phyloP scores from a whole-genome alignment of 257 asterid species.

The Linaria vulgaris region DNA sequence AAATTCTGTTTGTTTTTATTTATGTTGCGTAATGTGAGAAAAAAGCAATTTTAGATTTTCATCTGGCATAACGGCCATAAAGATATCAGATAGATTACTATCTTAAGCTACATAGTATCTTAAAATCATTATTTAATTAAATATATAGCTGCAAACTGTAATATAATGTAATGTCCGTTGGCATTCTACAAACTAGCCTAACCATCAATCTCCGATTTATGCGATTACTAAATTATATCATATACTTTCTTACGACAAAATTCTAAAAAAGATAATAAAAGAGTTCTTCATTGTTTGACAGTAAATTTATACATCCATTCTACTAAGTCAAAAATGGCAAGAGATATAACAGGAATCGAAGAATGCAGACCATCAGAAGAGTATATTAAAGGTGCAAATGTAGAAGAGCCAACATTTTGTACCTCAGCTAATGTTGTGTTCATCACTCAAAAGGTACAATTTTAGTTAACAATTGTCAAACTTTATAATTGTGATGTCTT shows the following conservation, averaged over 20 bases:
- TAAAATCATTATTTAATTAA: conserved; percentile 21
- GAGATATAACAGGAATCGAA: conserved; percentile 40
- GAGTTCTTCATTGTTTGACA: background rate
- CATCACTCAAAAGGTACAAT: conserved; percentile 47
- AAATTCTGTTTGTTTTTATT: too few relatives aligned
- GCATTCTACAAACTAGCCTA: conserved; percentile 39
- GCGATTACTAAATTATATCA: conserved; percentile 24
- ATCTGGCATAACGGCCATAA: too few relatives aligned
- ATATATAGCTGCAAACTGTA: conserved; percentile 13
- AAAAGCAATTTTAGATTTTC: too few relatives aligned
- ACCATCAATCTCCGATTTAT: conserved; percentile 41
- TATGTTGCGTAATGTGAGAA: too few relatives aligned
- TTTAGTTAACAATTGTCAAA: background rate
- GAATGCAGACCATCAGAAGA: conserved; percentile 37
- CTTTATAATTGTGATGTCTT: too few relatives aligned
- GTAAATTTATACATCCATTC: background rate
- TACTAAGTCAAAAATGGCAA: conserved; percentile 36
- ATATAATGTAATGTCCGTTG: conserved; percentile 29
- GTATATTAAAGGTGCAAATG: conserved; percentile 15
- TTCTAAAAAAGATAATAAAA: background rate
- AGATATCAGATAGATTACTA: background rate
- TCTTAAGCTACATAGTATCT: background rate
- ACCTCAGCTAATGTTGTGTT: conserved; percentile 42
- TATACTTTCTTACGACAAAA: conserved; percentile 10
- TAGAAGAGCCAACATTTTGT: conserved; percentile 34